Percentiles rank a stretch among this genome's conserved stretches.
Conservation (phyloP, 106 monocot genomes). For the Vanilla planifolia region DNA sequence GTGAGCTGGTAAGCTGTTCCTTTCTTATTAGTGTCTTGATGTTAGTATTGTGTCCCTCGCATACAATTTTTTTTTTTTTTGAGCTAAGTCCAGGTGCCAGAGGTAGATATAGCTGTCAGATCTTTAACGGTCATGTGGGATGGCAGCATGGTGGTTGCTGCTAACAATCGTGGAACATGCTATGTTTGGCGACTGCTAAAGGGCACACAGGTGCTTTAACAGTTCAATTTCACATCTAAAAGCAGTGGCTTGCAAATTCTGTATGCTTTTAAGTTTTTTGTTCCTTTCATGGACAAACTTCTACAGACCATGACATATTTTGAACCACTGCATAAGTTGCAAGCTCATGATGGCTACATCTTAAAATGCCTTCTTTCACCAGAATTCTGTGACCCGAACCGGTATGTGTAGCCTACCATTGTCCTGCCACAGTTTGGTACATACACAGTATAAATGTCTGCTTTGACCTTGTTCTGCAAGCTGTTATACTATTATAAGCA, state of each 20-base stretch:
- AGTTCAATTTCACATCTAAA: background rate
- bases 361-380: conserved; percentile 96
- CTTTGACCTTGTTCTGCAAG: no score
- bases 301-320: conserved; percentile 96
- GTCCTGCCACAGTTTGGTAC: no score
- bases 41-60: background rate
- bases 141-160: conserved; percentile 97
- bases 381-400: conserved; percentile 87
- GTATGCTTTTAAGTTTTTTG: background rate
- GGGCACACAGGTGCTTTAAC: conserved; percentile 63
- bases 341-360: conserved; percentile 94
- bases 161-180: conserved; percentile 93
- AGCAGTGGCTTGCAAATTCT: no score
- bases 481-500: no score
- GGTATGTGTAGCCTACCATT: conserved; percentile 29
- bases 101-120: conserved; percentile 94
- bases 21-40: background rate
- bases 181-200: conserved; percentile 92
- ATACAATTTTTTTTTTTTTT: background rate
- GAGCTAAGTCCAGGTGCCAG: conserved; percentile 62
- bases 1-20: conserved; percentile 70
- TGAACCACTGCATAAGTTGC: conserved; percentile 92
- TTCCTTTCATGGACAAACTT: background rate
- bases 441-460: no score
- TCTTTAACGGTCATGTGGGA: conserved; percentile 99